These are phyloP conservation scores for Fonsecaea monophora DNA, from an alignment of 2,329 filamentous ascomycete genomes.

Conservation along the genomic window DNA sequence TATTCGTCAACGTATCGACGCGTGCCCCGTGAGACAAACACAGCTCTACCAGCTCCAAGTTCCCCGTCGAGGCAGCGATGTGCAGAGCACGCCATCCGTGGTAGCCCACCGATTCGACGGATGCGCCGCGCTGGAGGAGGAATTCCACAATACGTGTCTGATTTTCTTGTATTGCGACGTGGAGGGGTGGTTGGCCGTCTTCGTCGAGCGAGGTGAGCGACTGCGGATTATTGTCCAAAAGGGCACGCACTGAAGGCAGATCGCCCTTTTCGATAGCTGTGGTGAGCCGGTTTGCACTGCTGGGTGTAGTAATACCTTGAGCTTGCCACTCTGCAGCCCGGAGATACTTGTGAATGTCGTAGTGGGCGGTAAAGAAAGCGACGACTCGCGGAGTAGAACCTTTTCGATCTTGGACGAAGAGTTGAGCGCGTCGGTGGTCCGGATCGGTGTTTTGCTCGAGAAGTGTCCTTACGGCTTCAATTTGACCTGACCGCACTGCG, in stretches of 20 bases:
- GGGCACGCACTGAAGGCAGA: slow-evolving; percentile 17
- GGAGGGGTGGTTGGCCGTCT: slow-evolving; percentile 37
- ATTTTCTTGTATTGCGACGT: slow-evolving; percentile 34
- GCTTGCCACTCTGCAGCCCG: slow-evolving; percentile 32
- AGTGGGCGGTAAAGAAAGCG: slow-evolving; percentile 38
- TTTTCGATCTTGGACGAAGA: slow-evolving; percentile 31
- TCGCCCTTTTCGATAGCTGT: slow-evolving; percentile 35
- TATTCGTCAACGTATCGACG: slow-evolving; percentile 30
- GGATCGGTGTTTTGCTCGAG: slow-evolving; percentile 32
- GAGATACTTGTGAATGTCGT: slow-evolving; percentile 40
- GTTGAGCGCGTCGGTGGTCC: slow-evolving; percentile 25
- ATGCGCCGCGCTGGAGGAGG: slow-evolving; percentile 36
- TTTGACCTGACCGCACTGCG: slow-evolving; percentile 36
- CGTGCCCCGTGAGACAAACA: slow-evolving; percentile 33
- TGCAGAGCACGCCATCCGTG: slow-evolving; percentile 38
- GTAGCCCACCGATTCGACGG: slow-evolving; percentile 36
- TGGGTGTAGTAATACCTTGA: slow-evolving; percentile 20
- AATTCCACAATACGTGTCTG: slow-evolving; percentile 30
- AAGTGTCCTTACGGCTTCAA: slow-evolving; percentile 29
- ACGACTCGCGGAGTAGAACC: slow-evolving; percentile 35
- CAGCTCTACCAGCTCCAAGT: slow-evolving; percentile 33
- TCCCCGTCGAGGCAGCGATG: slow-evolving; percentile 38
- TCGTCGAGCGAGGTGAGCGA: slow-evolving; percentile 30
- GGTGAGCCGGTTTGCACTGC: slow-evolving; percentile 25
- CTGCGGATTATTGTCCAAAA: slow-evolving; percentile 22